phyloP scores from a whole-genome alignment of 169 alveolate species.

The Cytauxzoon felis region DNA sequence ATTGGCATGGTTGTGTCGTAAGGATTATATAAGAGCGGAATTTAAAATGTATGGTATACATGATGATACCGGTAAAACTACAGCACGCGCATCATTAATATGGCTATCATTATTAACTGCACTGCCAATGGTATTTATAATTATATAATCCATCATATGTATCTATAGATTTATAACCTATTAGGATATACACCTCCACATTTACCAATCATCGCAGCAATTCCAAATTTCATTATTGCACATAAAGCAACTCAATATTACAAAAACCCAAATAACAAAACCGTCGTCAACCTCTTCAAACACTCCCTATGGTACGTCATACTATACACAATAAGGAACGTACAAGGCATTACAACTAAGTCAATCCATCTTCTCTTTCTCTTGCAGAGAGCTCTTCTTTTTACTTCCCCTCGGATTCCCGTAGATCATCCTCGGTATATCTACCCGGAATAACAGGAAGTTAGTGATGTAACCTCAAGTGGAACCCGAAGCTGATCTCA shows the following conservation, averaged over 20 bases:
- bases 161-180: constrained; percentile 18
- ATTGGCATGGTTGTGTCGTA: constrained; percentile 73
- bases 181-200: constrained; percentile 47
- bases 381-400: no score
- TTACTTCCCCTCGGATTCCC: no score
- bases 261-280: constrained; percentile 48
- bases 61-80: constrained; percentile 70
- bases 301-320: constrained; percentile 47
- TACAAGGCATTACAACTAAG: constrained; percentile 4
- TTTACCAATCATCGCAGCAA: constrained; percentile 41
- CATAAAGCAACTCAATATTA: constrained; percentile 59
- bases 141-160: no score
- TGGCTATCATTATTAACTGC: constrained; percentile 47
- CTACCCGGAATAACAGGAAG: no score
- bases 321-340: constrained; percentile 20
- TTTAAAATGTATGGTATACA: constrained; percentile 68
- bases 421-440: no score
- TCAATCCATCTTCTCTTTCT: no score
- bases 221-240: constrained; percentile 65
- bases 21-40: constrained; percentile 69
- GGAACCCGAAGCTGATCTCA: no score
- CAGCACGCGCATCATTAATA: constrained; percentile 64
- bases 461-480: no score
- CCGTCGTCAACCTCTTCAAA: constrained; percentile 53
- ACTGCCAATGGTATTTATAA: constrained; percentile 39